Evolutionary conservation across 176 grass and related monocot species (phyloP), one percentile per base, ranked within the genome.

Genomic region (Oryza meyeriana): DNA sequence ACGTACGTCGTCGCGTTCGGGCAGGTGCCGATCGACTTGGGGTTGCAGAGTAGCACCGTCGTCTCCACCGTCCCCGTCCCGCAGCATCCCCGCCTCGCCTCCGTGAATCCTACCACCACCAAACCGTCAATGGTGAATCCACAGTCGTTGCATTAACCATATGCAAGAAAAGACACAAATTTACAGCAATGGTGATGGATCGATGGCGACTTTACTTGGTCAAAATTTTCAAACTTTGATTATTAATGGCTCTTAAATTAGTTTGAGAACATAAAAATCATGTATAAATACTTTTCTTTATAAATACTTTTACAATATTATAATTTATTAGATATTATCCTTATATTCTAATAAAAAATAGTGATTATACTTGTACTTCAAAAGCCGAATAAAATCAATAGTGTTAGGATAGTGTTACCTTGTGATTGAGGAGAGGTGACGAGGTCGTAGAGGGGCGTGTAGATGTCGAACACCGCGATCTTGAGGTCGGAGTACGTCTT

Each of bases 401-500:
- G n/a, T n/a, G n/a, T n/a, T n/a, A n/a, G n/a, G n/a, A n/a, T n/a
- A n/a, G n/a, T n/a, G n/a, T n/a, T 10, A 97, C 94, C 96, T 83
- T 90, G 89, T 24, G 84, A 58, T 3, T 17, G 17, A 13, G 96
- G 96, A 5, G 59, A 45, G 16, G 79, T 81, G 25, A 36, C 89
- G 17, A 99, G 87, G 68, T 87, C 87, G 65, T 81, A 38, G 0
- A 99, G 79, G 3, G 96, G 96, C 47, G 89, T 72, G 85, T 99
- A 99, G 88, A 99, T 95, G 79, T 99, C 96, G 22, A 99, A 93
- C 26, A 99, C 82, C 0, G 77, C 91, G 18, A 95, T 99, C 85
- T 93, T 95, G 24, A 99, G 96, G 12, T 93, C 72, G 0, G 65
- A n/a, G 87, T 91, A 84, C 64, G 90, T 73, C 72, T 47, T 78